phyloP scores from a whole-genome alignment of 805 yeast species.

The Yamadazyma akitaensis region DNA sequence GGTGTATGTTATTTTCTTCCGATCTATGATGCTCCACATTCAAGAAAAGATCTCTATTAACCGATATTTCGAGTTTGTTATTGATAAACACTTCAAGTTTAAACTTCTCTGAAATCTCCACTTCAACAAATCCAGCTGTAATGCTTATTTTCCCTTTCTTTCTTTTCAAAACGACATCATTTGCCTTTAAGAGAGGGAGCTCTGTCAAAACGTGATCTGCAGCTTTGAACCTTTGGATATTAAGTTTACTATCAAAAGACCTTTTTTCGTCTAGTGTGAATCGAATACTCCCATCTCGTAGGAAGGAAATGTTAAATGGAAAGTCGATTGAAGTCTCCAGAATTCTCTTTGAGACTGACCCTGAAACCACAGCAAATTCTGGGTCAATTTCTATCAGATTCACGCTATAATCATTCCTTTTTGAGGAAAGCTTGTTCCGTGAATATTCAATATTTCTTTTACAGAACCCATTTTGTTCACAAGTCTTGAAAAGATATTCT shows the following conservation, averaged over 20 bases:
- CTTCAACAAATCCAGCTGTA: not conserved
- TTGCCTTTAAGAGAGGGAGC: slow-evolving; percentile 20
- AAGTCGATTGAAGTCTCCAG: slow-evolving; percentile 29
- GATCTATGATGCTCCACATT: slow-evolving; percentile 81
- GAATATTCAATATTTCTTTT: slow-evolving; percentile 73
- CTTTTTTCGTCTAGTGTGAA: slow-evolving; percentile 64
- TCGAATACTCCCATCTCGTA: slow-evolving; percentile 58
- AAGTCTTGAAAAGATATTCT: slow-evolving; percentile 67
- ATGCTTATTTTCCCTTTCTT: not conserved
- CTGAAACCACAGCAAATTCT: slow-evolving; percentile 4
- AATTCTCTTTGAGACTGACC: slow-evolving; percentile 7
- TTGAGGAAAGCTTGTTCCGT: slow-evolving; percentile 7
- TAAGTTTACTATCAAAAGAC: slow-evolving; percentile 19
- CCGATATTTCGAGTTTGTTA: slow-evolving; percentile 45
- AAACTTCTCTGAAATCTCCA: slow-evolving; percentile 5
- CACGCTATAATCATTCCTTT: slow-evolving; percentile 3
- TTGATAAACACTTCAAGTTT: slow-evolving; percentile 35
- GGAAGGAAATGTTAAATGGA: slow-evolving; percentile 56
- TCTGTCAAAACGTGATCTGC: slow-evolving; percentile 20
- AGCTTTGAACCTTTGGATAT: slow-evolving; percentile 55
- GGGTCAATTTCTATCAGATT: not conserved
- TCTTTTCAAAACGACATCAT: slow-evolving; percentile 8
- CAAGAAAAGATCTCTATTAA: slow-evolving; percentile 69
- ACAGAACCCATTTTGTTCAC: slow-evolving; percentile 83
- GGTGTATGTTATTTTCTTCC: slow-evolving; percentile 25